Base-by-base conservation (phyloP, 257 asterid genomes). In the Perilla frutescens region DNA sequence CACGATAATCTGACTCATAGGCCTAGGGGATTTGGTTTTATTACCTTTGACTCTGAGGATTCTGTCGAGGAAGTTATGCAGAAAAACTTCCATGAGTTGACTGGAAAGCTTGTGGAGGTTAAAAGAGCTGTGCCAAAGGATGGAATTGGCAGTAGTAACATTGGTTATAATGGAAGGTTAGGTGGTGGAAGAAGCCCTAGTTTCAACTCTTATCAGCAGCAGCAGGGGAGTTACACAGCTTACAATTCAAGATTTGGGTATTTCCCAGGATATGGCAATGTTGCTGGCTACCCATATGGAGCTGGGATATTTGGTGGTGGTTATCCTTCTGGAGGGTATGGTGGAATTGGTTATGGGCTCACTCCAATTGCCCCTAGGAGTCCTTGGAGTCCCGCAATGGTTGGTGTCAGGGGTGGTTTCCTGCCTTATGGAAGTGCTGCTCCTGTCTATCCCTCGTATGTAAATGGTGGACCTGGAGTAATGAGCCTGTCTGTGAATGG, bases 1-100 rank as follows among this genome's bases (percentile, higher is more conserved):
- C 97, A 90, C 37, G 97, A 91, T 79, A 90, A 84, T 57, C 61
- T 83, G 72, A 91, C 97, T 26, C 96, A 81, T 59, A 87, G 97
- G 85, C 97, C 97, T 34, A 86, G 99, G 72, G 99, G 99, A 2
- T 94, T 94, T 48, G 99, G 99, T 57, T 94, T 94, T 68, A 90
- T 94, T 62, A 87, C 96, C 40, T 94, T 88, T 29, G 97, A 88
- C 71, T 83, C 95, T 0, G 97, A 94, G 83, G 97, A 91, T 34
- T 85, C 97, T 0, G 96, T 88, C 20, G 96, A 91, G 77, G 89
- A 86, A 36, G 97, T 91, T 65, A 84, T 90, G 90, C 87, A 80
- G 82, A 86, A 88, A 83, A 85, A 80, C 68, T 91, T 84, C 56
- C 95, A 94, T 54, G 94, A 88, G 48, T 69, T 94, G 84, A 74